phyloP scores from a whole-genome alignment of 768 basidiomycete genomes.

The Leccinum pellstonianum region DNA sequence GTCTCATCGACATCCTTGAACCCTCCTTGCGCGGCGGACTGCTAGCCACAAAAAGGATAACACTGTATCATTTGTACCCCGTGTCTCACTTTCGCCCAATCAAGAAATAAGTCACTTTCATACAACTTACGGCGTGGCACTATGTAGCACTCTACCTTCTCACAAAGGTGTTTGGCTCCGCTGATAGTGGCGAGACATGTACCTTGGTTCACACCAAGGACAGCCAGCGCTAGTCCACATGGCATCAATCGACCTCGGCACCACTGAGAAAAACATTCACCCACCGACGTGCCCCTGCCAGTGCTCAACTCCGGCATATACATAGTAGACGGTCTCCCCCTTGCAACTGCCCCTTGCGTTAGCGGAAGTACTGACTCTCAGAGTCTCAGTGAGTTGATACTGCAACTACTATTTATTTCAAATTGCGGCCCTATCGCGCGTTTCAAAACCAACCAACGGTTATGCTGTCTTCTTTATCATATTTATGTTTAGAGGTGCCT shows the following conservation, averaged over 20 bases:
- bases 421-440: not conserved
- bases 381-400: not conserved
- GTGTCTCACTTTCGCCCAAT: not conserved
- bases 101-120: not conserved
- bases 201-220: not conserved
- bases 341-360: not conserved
- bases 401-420: not conserved
- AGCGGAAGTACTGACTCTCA: not conserved
- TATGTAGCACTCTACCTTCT: not conserved
- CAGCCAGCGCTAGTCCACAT: not conserved
- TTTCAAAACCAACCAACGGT: not conserved
- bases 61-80: conserved; percentile 5
- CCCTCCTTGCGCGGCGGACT: conserved; percentile 18
- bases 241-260: not conserved
- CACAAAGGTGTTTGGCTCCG: not conserved
- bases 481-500: not conserved
- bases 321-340: not conserved
- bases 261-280: not conserved
- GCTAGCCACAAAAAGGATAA: not conserved
- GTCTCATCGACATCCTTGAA: not conserved
- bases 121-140: not conserved
- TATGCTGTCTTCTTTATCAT: not conserved
- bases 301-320: not conserved
- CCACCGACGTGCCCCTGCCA: not conserved
- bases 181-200: not conserved